Percentiles rank a stretch among this genome's conserved stretches.
These are phyloP conservation scores for Marasmius sp. DNA, from an alignment of 1,284 basidiomycete genomes.

Conservation along the genomic window DNA sequence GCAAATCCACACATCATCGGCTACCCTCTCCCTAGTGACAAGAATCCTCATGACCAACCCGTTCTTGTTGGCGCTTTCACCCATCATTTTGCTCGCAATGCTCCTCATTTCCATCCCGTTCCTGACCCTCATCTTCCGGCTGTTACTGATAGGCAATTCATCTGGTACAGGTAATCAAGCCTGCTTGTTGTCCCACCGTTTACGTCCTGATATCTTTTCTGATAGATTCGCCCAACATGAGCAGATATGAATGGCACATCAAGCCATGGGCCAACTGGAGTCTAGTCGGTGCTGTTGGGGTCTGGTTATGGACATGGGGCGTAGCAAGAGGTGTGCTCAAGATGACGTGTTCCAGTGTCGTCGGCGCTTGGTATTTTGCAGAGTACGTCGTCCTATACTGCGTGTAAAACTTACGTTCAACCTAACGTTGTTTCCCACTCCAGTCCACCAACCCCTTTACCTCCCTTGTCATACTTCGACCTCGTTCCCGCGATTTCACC, in stretches of 20 bases:
- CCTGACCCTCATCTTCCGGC: slow-evolving; percentile 78
- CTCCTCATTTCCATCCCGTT: slow-evolving; percentile 83
- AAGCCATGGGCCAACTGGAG: slow-evolving; percentile 83
- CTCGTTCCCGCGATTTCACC: background rate
- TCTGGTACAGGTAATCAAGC: slow-evolving; percentile 18
- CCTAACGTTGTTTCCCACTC: background rate
- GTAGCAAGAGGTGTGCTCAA: slow-evolving; percentile 81
- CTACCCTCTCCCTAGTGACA: slow-evolving; percentile 80
- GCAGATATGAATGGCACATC: slow-evolving; percentile 59
- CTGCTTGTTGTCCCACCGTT: background rate
- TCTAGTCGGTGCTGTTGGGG: slow-evolving; percentile 62
- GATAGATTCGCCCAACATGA: slow-evolving; percentile 33
- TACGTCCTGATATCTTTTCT: slow-evolving; percentile 29
- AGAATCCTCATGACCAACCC: slow-evolving; percentile 78
- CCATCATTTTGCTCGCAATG: slow-evolving; percentile 72
- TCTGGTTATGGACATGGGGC: slow-evolving; percentile 93
- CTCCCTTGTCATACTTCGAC: background rate
- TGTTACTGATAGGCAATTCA: slow-evolving; percentile 74
- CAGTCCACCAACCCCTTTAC: slow-evolving; percentile 23
- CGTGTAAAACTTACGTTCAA: background rate
- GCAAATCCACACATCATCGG: slow-evolving; percentile 68
- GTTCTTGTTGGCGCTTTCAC: slow-evolving; percentile 79
- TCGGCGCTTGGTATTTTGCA: slow-evolving; percentile 92
- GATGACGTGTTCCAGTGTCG: slow-evolving; percentile 78
- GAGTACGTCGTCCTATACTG: slow-evolving; percentile 44